phyloP scores from a whole-genome alignment of 306 rosid genomes.

The Cicer chorassanicum region DNA sequence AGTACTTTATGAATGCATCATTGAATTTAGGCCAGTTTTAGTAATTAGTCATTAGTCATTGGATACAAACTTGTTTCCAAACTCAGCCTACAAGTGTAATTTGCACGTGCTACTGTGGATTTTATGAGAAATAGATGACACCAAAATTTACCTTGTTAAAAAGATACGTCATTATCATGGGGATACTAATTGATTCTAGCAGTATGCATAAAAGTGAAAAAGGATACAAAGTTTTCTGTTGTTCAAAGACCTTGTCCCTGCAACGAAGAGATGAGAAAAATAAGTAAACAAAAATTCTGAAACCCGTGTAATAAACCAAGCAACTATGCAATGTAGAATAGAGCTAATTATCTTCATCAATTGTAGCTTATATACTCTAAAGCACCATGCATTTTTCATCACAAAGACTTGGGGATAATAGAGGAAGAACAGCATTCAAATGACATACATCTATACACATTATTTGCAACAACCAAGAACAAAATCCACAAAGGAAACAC shows the following conservation, averaged over 20 bases:
- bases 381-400: conserved; percentile 2
- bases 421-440: conserved; percentile 20
- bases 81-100: conserved; percentile 1
- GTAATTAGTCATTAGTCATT: background rate
- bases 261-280: conserved; percentile 37
- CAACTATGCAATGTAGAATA: conserved; percentile 5
- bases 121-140: conserved; percentile 27
- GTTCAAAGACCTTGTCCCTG: conserved; percentile 97
- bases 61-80: conserved; percentile 10
- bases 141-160: background rate
- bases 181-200: background rate
- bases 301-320: conserved; percentile 37
- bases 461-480: conserved; percentile 18
- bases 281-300: background rate
- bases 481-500: conserved; percentile 2
- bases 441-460: conserved; percentile 8
- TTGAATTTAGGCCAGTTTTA: background rate
- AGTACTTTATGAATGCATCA: conserved; percentile 34
- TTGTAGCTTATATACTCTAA: conserved; percentile 15
- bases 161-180: background rate
- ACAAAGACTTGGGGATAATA: conserved; percentile 9
- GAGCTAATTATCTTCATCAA: conserved; percentile 4
- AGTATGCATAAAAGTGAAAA: conserved; percentile 34
- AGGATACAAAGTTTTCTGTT: conserved; percentile 92
- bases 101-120: background rate